Percentiles rank a stretch among this genome's conserved stretches.
Conservation (phyloP, 176 grass and related monocot genomes). For the Juncus effusus region DNA sequence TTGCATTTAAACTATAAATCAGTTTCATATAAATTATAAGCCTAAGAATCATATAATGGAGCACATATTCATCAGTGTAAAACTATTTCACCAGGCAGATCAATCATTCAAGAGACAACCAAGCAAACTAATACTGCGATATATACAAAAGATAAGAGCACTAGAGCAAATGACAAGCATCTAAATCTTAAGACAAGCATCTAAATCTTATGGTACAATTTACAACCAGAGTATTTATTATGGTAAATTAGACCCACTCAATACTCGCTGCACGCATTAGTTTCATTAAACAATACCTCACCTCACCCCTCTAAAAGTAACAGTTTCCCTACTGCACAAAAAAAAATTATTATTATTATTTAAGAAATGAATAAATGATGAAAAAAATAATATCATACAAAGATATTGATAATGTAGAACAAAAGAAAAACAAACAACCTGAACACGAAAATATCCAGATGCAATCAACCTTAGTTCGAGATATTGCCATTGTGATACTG, state of each 20-base stretch:
- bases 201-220: constrained; percentile 11
- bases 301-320: not conserved
- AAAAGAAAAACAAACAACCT: constrained; percentile 21
- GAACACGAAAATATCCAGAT: constrained; percentile 16
- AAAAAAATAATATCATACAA: constrained; percentile 1
- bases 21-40: no score
- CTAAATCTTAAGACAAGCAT: not conserved
- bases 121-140: constrained; percentile 3
- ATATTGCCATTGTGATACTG: constrained; percentile 75
- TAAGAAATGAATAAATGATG: constrained; percentile 4
- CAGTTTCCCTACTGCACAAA: constrained; percentile 21
- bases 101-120: constrained; percentile 8
- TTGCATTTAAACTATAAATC: no score
- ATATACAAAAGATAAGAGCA: constrained; percentile 19
- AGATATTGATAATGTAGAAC: constrained; percentile 8
- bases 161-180: not conserved
- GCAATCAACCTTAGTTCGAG: constrained; percentile 39
- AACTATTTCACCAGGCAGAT: constrained; percentile 1
- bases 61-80: constrained; percentile 2
- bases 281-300: constrained; percentile 14
- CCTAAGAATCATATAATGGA: not conserved
- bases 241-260: constrained; percentile 22
- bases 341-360: constrained; percentile 7
- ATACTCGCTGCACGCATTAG: constrained; percentile 25
- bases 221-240: constrained; percentile 22